These are phyloP conservation scores for Salix viminalis DNA, from an alignment of 345 rosid genomes.

Conservation along the genomic window DNA sequence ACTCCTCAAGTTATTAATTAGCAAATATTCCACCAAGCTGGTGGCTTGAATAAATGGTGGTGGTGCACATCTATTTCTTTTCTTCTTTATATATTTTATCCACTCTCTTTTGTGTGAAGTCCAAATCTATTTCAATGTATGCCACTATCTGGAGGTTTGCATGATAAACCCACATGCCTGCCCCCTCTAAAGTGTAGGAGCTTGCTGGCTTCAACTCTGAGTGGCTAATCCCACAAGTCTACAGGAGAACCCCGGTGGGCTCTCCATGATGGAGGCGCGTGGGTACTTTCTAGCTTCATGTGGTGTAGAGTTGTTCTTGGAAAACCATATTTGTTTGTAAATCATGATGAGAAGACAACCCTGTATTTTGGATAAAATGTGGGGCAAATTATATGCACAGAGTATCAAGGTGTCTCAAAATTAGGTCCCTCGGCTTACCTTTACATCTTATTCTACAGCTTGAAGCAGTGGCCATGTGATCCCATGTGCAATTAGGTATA, in stretches of 20 bases:
- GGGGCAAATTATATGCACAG: conserved; percentile 14
- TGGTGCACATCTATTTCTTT: not conserved
- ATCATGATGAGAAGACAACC: not conserved
- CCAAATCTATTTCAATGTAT: not conserved
- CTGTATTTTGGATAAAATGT: conserved; percentile 17
- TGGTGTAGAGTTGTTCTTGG: conserved; percentile 1
- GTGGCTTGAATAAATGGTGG: not conserved
- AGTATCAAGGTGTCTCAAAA: conserved; percentile 2
- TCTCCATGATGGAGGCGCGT: conserved; percentile 17
- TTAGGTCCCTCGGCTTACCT: conserved; percentile 16
- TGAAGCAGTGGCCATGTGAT: conserved; percentile 36
- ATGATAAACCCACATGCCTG: conserved; percentile 17
- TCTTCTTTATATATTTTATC: not conserved
- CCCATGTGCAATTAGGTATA: conserved; percentile 29
- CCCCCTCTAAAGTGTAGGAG: not conserved
- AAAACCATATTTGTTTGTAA: not conserved
- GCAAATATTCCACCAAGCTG: not conserved
- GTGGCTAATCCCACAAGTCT: conserved; percentile 9
- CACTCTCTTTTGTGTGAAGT: not conserved
- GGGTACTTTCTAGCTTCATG: conserved; percentile 19
- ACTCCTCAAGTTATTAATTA: not conserved
- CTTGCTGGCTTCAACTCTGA: conserved; percentile 17
- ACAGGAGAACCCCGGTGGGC: conserved; percentile 17
- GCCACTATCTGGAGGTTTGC: conserved; percentile 9
- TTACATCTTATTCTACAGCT: conserved; percentile 15